Evolutionary conservation across 2,329 filamentous ascomycete species (phyloP), one percentile per base, ranked within the genome.

Genomic region (Trichoderma lentiforme): DNA sequence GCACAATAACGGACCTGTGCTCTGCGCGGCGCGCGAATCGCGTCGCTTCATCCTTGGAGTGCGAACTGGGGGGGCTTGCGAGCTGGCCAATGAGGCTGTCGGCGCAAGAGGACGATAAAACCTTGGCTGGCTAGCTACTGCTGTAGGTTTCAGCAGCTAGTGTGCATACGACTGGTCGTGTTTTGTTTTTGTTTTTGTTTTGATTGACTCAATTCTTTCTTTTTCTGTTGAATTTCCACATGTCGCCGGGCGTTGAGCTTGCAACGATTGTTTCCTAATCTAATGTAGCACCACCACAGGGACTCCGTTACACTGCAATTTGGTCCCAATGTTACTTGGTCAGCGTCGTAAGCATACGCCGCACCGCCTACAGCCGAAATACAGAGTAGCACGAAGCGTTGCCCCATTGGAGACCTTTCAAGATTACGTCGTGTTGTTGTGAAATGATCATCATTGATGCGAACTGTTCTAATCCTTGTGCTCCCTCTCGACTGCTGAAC

Each of bases 51-150:
- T 24, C 21, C 30, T 36, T 60, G 26, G 61, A 36, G 51, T 18
- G 36, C 60, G 67, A 73, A 67, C 71, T 34, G 61, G 71, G 53
- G 67, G 47, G 66, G 67, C 30, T 26, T 36, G 43, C 0, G 32
- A 57, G 36, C 56, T 36, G 58, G 34, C 67, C 71, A 73, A 73
- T 73, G 61, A 73, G 71, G 36, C 57, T 60, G 32, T 3, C 58
- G 30, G 58, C 71, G 71, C 65, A 70, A 64, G 60, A 51, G 34
- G 32, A n/a, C 47, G 34, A 53, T 61, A 53, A 62, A 51, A 34
- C 56, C 24, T 58, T 68, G 51, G 51, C 62, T 53, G 43, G 43
- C 21, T 39, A 21, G 61, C 64, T 36, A 47, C 24, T 30, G 21
- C 51, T 39, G 36, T 47, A 26, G 34, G 34, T 43, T 26, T 56